A percentile compares a stretch with the other conserved stretches of the same genome.
These are phyloP conservation scores for Zalaria obscura DNA, from an alignment of 2,329 filamentous ascomycete genomes.

Conservation along the genomic window DNA sequence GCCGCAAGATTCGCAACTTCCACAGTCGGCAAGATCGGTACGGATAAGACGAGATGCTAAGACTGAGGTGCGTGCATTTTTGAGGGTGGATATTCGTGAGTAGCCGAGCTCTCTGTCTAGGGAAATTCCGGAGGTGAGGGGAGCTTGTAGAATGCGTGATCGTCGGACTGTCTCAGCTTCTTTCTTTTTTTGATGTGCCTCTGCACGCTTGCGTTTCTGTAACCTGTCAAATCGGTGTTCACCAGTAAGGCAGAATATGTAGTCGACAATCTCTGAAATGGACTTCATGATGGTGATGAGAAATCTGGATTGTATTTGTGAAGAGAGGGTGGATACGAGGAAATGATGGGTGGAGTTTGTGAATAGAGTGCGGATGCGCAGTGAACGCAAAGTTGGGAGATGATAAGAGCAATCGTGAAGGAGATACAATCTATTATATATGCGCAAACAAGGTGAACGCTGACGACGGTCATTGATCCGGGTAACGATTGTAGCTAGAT, in stretches of 20 bases:
- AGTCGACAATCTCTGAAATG: too few relatives aligned
- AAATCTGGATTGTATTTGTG: too few relatives aligned
- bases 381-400: background rate
- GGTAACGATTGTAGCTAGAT: too few relatives aligned
- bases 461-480: background rate
- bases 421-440: background rate
- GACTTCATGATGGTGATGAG: too few relatives aligned
- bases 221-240: background rate
- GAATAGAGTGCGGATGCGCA: background rate
- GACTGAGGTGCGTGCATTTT: constrained; percentile 2
- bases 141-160: constrained; percentile 1
- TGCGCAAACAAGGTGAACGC: background rate
- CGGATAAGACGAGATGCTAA: background rate
- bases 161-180: constrained; percentile 3
- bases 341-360: too few relatives aligned
- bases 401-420: background rate
- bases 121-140: constrained; percentile 1
- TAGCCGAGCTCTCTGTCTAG: constrained; percentile 6
- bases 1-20: constrained; percentile 5
- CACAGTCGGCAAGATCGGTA: background rate
- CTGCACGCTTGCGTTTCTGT: constrained; percentile 6
- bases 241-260: too few relatives aligned
- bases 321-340: too few relatives aligned
- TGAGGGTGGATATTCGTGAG: background rate
- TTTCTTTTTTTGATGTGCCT: constrained; percentile 1